Conservation (phyloP, 2,329 filamentous ascomycete species). For the Monosporascus sp. region DNA sequence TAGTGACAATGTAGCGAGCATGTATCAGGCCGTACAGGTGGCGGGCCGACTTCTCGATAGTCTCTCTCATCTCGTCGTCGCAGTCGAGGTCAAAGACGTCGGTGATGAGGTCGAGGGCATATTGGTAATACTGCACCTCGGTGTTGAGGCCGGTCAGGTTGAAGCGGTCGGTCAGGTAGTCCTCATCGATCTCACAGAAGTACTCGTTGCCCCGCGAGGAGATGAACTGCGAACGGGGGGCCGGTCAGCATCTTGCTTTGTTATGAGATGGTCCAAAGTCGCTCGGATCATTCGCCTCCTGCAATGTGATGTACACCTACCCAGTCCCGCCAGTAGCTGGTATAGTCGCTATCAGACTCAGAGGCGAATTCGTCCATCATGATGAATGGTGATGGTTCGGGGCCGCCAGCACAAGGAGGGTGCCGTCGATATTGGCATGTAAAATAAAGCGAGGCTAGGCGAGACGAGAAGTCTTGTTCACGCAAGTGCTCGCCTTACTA, state of each 20-base stretch:
- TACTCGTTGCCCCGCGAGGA: constrained; percentile 97
- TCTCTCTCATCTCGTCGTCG: constrained; percentile 96
- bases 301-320: constrained; percentile 51
- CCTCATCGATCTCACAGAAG: constrained; percentile 99
- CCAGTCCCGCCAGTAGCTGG: constrained; percentile 99
- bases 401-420: not conserved
- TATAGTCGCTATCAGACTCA: constrained; percentile 98
- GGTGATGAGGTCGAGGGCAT: constrained; percentile 93
- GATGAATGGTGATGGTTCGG: not conserved
- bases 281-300: too few relatives aligned
- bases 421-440: too few relatives aligned
- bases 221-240: constrained; percentile 67
- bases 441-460: too few relatives aligned
- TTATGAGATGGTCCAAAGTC: not conserved
- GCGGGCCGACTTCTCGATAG: constrained; percentile 93
- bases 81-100: constrained; percentile 98
- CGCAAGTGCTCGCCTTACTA: not conserved
- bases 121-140: constrained; percentile 98
- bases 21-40: constrained; percentile 96
- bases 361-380: constrained; percentile 96
- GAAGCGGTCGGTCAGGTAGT: constrained; percentile 96
- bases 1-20: constrained; percentile 94
- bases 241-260: constrained; percentile 14
- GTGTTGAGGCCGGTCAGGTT: constrained; percentile 96
- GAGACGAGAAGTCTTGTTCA: too few relatives aligned